Percentiles rank a stretch among this genome's conserved stretches.
Conservation (phyloP, 2,329 filamentous ascomycete genomes). For the Plenodomus biglobosus region DNA sequence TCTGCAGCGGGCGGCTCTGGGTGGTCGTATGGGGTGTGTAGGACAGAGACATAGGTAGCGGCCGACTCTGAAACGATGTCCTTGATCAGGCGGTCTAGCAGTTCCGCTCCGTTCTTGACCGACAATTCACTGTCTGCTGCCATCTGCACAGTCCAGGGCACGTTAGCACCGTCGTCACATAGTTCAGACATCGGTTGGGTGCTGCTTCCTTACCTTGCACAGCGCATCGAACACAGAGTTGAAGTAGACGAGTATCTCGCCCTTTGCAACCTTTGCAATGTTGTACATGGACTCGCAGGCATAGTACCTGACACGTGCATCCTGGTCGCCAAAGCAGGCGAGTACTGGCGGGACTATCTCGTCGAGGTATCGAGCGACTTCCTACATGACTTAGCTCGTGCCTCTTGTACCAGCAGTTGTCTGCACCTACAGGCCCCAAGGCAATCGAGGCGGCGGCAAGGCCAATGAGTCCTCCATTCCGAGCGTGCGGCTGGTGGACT, state of each 20-base stretch:
- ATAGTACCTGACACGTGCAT: constrained; percentile 96
- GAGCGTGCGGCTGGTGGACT: constrained; percentile 91
- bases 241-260: constrained; percentile 95
- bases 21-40: constrained; percentile 64
- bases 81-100: constrained; percentile 91
- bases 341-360: constrained; percentile 95
- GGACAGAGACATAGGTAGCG: constrained; percentile 87
- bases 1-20: constrained; percentile 38
- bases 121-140: constrained; percentile 94
- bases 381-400: constrained; percentile 55
- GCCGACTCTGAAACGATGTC: constrained; percentile 96
- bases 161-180: constrained; percentile 19
- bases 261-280: constrained; percentile 98
- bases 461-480: constrained; percentile 94
- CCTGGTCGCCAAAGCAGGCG: constrained; percentile 96
- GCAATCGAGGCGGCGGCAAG: constrained; percentile 95
- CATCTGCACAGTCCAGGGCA: constrained; percentile 58
- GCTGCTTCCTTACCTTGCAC: constrained; percentile 71
- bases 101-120: constrained; percentile 95
- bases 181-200: not conserved
- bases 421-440: constrained; percentile 77
- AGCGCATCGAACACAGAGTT: constrained; percentile 98
- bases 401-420: not conserved
- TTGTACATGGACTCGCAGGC: constrained; percentile 99
- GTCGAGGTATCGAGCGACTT: constrained; percentile 86